Percentiles rank a stretch among this genome's conserved stretches.
Conservation (phyloP, 495 filamentous ascomycete genomes). For the Stereocaulon alpinum region DNA sequence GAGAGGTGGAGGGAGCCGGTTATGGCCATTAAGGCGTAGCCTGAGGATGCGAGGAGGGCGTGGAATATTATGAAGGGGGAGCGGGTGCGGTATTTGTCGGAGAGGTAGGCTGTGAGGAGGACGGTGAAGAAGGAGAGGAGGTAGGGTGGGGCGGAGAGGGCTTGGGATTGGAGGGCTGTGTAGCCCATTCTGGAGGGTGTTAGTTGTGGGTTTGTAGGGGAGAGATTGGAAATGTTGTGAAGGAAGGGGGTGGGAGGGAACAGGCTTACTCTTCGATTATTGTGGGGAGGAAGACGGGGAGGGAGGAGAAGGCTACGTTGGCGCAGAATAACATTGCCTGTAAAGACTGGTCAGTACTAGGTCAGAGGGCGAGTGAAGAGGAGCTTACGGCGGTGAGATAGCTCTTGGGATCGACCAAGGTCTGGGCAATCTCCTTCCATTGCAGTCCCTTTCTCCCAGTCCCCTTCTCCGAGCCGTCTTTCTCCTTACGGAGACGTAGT, state of each 20-base stretch:
- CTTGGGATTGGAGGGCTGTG: slow-evolving; percentile 38
- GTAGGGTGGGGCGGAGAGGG: slow-evolving; percentile 48
- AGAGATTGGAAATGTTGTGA: background rate
- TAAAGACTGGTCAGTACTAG: background rate
- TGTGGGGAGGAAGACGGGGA: slow-evolving; percentile 50
- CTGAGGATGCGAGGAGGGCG: slow-evolving; percentile 44
- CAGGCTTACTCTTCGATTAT: slow-evolving; percentile 43
- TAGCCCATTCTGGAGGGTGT: slow-evolving; percentile 36
- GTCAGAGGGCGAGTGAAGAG: background rate
- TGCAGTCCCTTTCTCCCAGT: slow-evolving; percentile 28
- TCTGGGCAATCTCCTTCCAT: slow-evolving; percentile 42
- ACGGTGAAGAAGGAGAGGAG: slow-evolving; percentile 43
- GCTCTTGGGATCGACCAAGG: slow-evolving; percentile 51
- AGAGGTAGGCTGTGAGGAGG: slow-evolving; percentile 39
- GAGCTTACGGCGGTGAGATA: slow-evolving; percentile 56
- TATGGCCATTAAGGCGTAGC: slow-evolving; percentile 52
- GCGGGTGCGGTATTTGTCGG: slow-evolving; percentile 38
- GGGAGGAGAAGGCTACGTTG: slow-evolving; percentile 49
- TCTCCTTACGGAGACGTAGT: slow-evolving; percentile 38
- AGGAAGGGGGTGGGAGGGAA: background rate
- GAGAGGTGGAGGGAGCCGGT: slow-evolving; percentile 24
- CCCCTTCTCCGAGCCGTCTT: slow-evolving; percentile 6
- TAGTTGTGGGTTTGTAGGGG: no score
- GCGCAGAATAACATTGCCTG: slow-evolving; percentile 48
- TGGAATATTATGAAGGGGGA: slow-evolving; percentile 42